phyloP scores from a whole-genome alignment of 495 filamentous ascomycete genomes.

The Aspergillus mulundensis region DNA sequence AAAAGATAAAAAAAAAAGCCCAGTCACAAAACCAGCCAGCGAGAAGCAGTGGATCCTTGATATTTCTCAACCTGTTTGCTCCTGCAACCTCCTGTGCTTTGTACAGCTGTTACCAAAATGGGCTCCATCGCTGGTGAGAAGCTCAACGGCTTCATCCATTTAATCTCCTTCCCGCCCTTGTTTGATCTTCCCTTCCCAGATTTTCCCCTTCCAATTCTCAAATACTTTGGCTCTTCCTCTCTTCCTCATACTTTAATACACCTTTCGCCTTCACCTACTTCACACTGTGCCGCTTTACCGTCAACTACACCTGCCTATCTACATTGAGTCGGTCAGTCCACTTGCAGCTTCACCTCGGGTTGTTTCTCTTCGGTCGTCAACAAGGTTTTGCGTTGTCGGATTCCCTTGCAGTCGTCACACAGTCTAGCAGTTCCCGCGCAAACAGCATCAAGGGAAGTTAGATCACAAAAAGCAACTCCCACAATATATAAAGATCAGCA shows the following conservation, averaged over 20 bases:
- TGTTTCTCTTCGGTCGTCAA: constrained; percentile 1
- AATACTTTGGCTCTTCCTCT: constrained; percentile 6
- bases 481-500: constrained; percentile 5
- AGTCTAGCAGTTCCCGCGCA: constrained; percentile 11
- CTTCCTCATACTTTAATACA: constrained; percentile 9
- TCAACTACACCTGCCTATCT: too few species aligned
- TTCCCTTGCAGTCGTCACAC: constrained; percentile 21
- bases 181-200: constrained; percentile 17
- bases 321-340: neutral
- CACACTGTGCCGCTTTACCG: constrained; percentile 1
- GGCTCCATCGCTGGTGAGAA: constrained; percentile 22
- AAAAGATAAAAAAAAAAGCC: constrained; percentile 15
- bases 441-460: constrained; percentile 10
- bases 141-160: constrained; percentile 41
- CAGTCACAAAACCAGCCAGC: constrained; percentile 14
- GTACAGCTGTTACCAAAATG: constrained; percentile 45
- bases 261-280: neutral
- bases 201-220: constrained; percentile 12
- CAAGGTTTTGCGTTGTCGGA: constrained; percentile 13
- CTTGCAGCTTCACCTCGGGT: neutral
- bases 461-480: constrained; percentile 8
- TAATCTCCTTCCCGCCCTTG: constrained; percentile 34
- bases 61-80: constrained; percentile 36
- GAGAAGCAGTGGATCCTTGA: constrained; percentile 16
- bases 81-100: constrained; percentile 28